These are phyloP conservation scores for Ammopiptanthus mongolicus DNA, from an alignment of 306 rosid genomes.

Conservation along the genomic window DNA sequence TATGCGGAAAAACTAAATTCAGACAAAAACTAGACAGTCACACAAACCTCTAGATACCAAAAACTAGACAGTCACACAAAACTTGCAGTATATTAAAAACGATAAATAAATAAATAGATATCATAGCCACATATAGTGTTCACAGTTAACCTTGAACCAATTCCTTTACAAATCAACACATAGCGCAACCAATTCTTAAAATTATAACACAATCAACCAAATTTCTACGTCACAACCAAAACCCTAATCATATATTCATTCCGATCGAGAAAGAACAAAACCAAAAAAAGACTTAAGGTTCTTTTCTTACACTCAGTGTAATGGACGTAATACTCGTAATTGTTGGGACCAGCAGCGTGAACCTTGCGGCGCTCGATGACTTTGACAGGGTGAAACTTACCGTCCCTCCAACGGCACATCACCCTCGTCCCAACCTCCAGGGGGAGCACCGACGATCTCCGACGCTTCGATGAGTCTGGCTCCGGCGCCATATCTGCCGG, in stretches of 20 bases:
- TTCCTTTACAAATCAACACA: neutral
- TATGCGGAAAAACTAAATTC: neutral
- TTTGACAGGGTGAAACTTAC: slow-evolving; percentile 83
- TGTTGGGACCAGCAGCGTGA: slow-evolving; percentile 32
- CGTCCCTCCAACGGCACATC: slow-evolving; percentile 98
- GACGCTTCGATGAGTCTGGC: slow-evolving; percentile 44
- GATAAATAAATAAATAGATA: too few species aligned
- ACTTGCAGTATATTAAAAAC: too few species aligned
- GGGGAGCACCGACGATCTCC: slow-evolving; percentile 60
- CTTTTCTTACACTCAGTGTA: slow-evolving; percentile 98
- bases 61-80: too few species aligned
- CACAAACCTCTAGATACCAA: neutral
- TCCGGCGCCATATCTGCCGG: slow-evolving; percentile 32
- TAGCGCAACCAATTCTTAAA: neutral
- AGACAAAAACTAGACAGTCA: neutral
- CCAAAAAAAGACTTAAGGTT: neutral
- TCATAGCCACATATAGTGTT: too few species aligned
- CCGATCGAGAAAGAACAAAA: neutral
- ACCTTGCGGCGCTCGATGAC: slow-evolving; percentile 88
- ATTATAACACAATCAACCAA: neutral
- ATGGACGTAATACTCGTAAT: slow-evolving; percentile 96
- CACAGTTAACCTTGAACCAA: neutral
- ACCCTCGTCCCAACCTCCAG: slow-evolving; percentile 94
- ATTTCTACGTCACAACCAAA: slow-evolving; percentile 9
- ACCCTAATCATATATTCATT: slow-evolving; percentile 18